phyloP scores from a whole-genome alignment of 2,329 filamentous ascomycete genomes.

The Raffaelea deltoideospora region DNA sequence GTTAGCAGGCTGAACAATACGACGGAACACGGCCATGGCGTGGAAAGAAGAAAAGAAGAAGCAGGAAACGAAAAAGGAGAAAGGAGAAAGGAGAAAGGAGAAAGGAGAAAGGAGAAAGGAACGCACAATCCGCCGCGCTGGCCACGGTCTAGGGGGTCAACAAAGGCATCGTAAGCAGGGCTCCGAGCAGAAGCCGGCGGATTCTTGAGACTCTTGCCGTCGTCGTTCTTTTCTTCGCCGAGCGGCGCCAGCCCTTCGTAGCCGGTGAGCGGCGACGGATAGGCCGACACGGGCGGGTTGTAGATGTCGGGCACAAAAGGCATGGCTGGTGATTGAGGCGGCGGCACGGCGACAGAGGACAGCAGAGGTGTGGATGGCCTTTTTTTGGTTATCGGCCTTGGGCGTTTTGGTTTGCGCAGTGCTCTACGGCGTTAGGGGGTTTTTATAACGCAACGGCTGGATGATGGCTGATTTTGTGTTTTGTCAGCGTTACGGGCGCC shows the following conservation, averaged over 20 bases:
- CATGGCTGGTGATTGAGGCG: not conserved
- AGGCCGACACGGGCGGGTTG: conserved; percentile 17
- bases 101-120: too few relatives aligned
- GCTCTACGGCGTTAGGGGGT: too few relatives aligned
- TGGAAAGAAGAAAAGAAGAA: too few relatives aligned
- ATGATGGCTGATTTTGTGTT: too few relatives aligned
- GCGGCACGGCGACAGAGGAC: too few relatives aligned
- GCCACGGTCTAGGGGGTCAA: conserved; percentile 50
- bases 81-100: conserved; percentile 4
- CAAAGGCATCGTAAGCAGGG: conserved; percentile 55
- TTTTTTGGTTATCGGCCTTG: too few relatives aligned
- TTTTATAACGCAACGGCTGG: too few relatives aligned
- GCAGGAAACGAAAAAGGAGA: not conserved
- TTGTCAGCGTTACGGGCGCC: too few relatives aligned
- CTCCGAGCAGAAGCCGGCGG: conserved; percentile 44
- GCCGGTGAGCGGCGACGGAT: conserved; percentile 41
- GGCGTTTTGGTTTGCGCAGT: too few relatives aligned
- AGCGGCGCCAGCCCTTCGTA: conserved; percentile 42
- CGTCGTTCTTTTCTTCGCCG: conserved; percentile 42
- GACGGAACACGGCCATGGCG: too few relatives aligned
- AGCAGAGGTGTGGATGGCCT: too few relatives aligned
- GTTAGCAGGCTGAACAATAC: too few relatives aligned
- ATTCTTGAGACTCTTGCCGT: conserved; percentile 68
- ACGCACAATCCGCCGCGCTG: conserved; percentile 55
- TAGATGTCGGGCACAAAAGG: conserved; percentile 6